phyloP scores from a whole-genome alignment of 192 early-diverging fungal species.

The Mortierella hygrophila region DNA sequence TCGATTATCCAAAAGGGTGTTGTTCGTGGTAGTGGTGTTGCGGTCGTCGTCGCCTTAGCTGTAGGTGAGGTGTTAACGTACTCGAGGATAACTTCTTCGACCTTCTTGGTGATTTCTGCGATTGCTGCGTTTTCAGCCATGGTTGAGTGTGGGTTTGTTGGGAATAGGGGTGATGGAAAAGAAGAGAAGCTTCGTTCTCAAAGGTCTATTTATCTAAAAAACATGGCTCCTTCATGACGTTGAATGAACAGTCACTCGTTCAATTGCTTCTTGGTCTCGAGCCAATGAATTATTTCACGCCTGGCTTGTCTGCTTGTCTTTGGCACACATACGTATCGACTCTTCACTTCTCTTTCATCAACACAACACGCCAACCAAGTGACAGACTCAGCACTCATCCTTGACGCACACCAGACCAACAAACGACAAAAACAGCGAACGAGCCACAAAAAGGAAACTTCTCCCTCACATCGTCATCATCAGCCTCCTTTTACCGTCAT shows the following conservation, averaged over 20 bases:
- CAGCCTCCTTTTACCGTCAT: neutral
- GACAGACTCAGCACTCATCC: neutral
- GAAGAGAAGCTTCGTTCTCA: neutral
- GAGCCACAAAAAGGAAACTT: neutral
- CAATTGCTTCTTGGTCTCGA: neutral
- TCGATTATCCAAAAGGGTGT: neutral
- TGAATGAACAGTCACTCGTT: constrained; percentile 19
- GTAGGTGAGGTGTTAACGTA: constrained; percentile 10
- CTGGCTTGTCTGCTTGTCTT: neutral
- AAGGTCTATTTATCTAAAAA: neutral
- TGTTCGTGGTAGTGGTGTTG: neutral
- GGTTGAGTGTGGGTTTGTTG: neutral
- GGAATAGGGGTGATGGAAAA: neutral
- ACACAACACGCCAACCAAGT: neutral
- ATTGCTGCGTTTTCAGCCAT: constrained; percentile 46
- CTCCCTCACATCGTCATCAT: neutral
- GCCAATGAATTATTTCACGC: neutral
- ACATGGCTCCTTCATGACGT: neutral
- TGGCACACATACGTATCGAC: neutral
- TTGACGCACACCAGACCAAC: neutral
- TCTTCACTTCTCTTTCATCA: neutral
- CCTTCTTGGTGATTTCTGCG: constrained; percentile 51
- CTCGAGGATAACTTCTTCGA: constrained; percentile 52
- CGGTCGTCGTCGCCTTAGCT: neutral
- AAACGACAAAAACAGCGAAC: neutral